Percentiles rank a stretch among this genome's conserved stretches.
phyloP scores from a whole-genome alignment of 306 rosid species.

The Rosa chinensis region DNA sequence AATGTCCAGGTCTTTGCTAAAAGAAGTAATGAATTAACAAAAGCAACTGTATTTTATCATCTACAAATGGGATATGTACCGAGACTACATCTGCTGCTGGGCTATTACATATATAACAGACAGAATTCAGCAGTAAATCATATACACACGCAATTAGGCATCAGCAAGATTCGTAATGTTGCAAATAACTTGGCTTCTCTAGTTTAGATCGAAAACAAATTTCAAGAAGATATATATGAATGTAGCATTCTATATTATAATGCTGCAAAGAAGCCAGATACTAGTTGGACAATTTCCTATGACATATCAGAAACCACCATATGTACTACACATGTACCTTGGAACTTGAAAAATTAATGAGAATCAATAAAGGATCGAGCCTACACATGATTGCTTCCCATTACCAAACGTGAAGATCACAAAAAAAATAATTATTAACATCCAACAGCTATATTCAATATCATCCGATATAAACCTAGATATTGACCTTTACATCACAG shows the following conservation, averaged over 20 bases:
- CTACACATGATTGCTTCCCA: constrained; percentile 43
- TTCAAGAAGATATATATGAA: constrained; percentile 8
- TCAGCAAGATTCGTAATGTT: constrained; percentile 14
- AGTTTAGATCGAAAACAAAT: not conserved
- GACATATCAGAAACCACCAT: constrained; percentile 25
- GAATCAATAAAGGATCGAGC: constrained; percentile 31
- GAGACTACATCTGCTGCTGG: not conserved
- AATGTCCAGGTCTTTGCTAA: not conserved
- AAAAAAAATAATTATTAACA: no score
- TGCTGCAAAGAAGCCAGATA: constrained; percentile 27
- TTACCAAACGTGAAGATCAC: constrained; percentile 1
- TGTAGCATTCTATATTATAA: constrained; percentile 18
- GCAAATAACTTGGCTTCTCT: constrained; percentile 2
- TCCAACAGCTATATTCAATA: not conserved
- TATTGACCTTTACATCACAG: not conserved
- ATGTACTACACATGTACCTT: constrained; percentile 25
- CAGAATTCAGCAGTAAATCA: constrained; percentile 7
- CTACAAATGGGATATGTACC: constrained; percentile 3
- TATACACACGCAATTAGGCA: constrained; percentile 16
- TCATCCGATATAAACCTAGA: not conserved
- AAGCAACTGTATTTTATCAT: not conserved
- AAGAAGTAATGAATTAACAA: not conserved
- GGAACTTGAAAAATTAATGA: constrained; percentile 39
- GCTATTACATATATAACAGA: not conserved
- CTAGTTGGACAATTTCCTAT: constrained; percentile 41